Conservation (phyloP, 2,329 filamentous ascomycete species). For the Fusarium goolgardi region DNA sequence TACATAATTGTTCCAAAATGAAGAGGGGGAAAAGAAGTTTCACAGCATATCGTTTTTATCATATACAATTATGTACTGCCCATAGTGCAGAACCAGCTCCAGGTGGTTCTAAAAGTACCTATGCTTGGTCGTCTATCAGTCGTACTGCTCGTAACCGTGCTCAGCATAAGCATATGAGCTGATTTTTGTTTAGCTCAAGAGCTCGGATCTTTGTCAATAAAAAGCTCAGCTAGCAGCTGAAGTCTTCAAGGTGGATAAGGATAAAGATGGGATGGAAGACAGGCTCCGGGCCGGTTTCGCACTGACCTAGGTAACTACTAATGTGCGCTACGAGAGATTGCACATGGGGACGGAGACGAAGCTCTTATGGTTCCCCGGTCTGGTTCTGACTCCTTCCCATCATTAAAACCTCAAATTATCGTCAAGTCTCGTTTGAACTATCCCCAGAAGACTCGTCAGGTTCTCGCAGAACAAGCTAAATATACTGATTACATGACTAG, state of each 20-base stretch:
- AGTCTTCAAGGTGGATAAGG: constrained; percentile 9
- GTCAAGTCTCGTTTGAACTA: constrained; percentile 15
- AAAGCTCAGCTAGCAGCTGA: constrained; percentile 2
- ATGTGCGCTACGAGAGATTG: background rate
- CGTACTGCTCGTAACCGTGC: background rate
- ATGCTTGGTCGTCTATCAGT: background rate
- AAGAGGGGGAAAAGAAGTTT: background rate
- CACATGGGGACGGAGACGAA: constrained; percentile 1
- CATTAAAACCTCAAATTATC: constrained; percentile 12
- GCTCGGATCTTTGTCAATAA: background rate
- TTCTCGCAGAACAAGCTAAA: constrained; percentile 18
- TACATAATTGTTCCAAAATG: constrained; percentile 13
- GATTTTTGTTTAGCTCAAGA: constrained; percentile 1
- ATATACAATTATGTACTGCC: background rate
- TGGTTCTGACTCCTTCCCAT: constrained; percentile 13
- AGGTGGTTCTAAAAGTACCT: background rate
- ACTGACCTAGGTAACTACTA: constrained; percentile 9
- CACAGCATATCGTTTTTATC: constrained; percentile 2
- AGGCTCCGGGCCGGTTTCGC: constrained; percentile 18
- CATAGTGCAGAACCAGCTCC: background rate
- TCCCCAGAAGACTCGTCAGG: constrained; percentile 26
- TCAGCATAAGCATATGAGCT: background rate
- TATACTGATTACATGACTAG: constrained; percentile 30
- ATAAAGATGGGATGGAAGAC: constrained; percentile 10
- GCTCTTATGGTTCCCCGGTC: constrained; percentile 17